Evolutionary conservation across 352 stramenopile genomes (phyloP).

Genomic region (Pythium brachiatum): DNA sequence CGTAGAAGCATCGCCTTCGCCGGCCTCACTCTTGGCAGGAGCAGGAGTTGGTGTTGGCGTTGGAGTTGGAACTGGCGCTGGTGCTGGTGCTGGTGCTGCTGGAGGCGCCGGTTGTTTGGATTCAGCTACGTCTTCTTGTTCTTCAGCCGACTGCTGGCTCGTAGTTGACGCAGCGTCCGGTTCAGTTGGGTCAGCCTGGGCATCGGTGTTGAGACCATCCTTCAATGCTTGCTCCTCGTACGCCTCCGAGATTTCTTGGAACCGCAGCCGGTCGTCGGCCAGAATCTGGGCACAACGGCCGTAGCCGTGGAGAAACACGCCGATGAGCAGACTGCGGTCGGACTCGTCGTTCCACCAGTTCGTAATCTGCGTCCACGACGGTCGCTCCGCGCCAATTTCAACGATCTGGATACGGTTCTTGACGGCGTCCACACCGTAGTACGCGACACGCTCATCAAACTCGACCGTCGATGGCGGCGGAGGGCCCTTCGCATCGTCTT

Average conservation of each 20-base stretch:
- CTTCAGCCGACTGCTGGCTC: constrained; percentile 7
- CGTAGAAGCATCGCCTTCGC: background rate
- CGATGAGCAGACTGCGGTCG: constrained; percentile 74
- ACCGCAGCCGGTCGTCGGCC: constrained; percentile 67
- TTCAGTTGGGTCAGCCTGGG: constrained; percentile 30
- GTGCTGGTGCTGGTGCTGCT: background rate
- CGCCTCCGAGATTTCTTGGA: constrained; percentile 59
- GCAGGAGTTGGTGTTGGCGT: background rate
- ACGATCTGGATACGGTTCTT: constrained; percentile 57
- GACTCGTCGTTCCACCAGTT: constrained; percentile 84
- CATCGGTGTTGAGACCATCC: constrained; percentile 39
- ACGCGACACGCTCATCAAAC: constrained; percentile 69
- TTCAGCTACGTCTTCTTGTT: constrained; percentile 26
- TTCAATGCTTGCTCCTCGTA: constrained; percentile 21
- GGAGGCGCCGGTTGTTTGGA: background rate
- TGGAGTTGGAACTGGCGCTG: background rate
- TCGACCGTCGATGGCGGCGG: constrained; percentile 39
- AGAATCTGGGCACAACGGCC: constrained; percentile 83
- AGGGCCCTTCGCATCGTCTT: constrained; percentile 16
- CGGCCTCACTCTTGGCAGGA: constrained; percentile 16
- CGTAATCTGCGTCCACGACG: constrained; percentile 79
- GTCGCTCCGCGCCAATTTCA: constrained; percentile 62
- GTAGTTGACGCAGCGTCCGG: constrained; percentile 5
- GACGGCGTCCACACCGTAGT: constrained; percentile 70
- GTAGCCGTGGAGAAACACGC: constrained; percentile 86